phyloP scores from a whole-genome alignment of 2,329 filamentous ascomycete genomes.

The Aspergillus fumigatus region DNA sequence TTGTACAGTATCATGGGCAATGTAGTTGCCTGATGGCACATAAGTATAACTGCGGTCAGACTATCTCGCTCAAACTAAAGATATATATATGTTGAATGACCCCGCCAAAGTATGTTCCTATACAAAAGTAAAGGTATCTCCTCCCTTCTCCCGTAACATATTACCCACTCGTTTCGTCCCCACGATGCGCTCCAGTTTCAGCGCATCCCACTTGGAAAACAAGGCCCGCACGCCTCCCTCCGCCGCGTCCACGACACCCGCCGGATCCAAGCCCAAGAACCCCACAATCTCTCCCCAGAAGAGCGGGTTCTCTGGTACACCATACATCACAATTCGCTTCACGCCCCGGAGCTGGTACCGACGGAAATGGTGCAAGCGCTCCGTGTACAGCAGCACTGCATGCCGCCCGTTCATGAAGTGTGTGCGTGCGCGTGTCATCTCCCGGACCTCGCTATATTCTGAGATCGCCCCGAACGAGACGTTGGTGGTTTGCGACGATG shows the following conservation, averaged over 20 bases:
- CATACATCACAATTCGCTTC: constrained; percentile 81
- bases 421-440: constrained; percentile 77
- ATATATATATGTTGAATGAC: neutral
- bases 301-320: constrained; percentile 76
- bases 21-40: neutral
- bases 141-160: constrained; percentile 75
- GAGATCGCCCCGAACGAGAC: constrained; percentile 76
- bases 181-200: constrained; percentile 84
- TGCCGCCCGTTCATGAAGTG: constrained; percentile 84
- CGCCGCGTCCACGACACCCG: constrained; percentile 53
- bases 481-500: constrained; percentile 53
- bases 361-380: constrained; percentile 94
- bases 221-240: constrained; percentile 54
- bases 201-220: constrained; percentile 84
- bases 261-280: constrained; percentile 36
- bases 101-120: constrained; percentile 37
- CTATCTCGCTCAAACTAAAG: neutral
- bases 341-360: constrained; percentile 80
- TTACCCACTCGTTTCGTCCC: constrained; percentile 74
- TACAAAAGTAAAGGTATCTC: constrained; percentile 93
- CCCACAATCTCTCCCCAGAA: constrained; percentile 44
- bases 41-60: neutral
- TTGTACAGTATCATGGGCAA: neutral
- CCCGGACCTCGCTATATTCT: constrained; percentile 76
- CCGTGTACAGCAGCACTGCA: constrained; percentile 81